A percentile compares a stretch with the other conserved stretches of the same genome.
phyloP scores from a whole-genome alignment of 257 asterid species.

The Rubia yunnanensis region DNA sequence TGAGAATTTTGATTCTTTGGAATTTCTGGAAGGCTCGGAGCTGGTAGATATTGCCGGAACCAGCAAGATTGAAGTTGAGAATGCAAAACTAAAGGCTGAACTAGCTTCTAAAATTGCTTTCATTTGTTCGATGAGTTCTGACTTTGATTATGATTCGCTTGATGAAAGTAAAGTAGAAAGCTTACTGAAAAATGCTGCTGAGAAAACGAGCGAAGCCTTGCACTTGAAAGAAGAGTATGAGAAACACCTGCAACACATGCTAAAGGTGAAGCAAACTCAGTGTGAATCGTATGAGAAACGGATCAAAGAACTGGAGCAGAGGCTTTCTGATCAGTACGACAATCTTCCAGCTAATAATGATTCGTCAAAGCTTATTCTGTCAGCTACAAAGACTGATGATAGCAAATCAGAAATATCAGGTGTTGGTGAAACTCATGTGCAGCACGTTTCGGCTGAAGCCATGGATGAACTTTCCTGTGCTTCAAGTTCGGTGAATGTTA shows the following conservation, averaged over 20 bases:
- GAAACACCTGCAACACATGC: slow-evolving; percentile 66
- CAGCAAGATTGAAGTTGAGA: slow-evolving; percentile 91
- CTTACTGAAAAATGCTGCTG: slow-evolving; percentile 53
- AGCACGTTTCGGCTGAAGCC: slow-evolving; percentile 21
- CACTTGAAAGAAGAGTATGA: slow-evolving; percentile 67
- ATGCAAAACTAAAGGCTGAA: slow-evolving; percentile 90
- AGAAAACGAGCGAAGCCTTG: slow-evolving; percentile 80
- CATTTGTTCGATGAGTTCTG: slow-evolving; percentile 57
- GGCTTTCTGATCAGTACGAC: slow-evolving; percentile 62
- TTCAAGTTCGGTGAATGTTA: slow-evolving; percentile 39
- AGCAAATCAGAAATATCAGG: slow-evolving; percentile 55
- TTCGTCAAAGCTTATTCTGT: slow-evolving; percentile 29
- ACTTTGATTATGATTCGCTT: slow-evolving; percentile 52
- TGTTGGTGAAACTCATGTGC: slow-evolving; percentile 41
- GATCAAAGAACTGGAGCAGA: slow-evolving; percentile 82
- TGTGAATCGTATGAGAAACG: slow-evolving; percentile 89
- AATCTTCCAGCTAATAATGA: slow-evolving; percentile 38
- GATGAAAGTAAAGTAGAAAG: slow-evolving; percentile 56
- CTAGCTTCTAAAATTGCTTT: slow-evolving; percentile 94
- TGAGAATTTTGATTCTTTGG: slow-evolving; percentile 49
- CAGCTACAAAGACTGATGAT: slow-evolving; percentile 41
- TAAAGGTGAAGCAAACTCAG: slow-evolving; percentile 66
- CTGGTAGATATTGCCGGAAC: slow-evolving; percentile 90
- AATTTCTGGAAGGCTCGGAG: slow-evolving; percentile 50
- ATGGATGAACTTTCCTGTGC: slow-evolving; percentile 61